phyloP scores from a whole-genome alignment of 257 asterid genomes.

The Lithospermum erythrorhizon region DNA sequence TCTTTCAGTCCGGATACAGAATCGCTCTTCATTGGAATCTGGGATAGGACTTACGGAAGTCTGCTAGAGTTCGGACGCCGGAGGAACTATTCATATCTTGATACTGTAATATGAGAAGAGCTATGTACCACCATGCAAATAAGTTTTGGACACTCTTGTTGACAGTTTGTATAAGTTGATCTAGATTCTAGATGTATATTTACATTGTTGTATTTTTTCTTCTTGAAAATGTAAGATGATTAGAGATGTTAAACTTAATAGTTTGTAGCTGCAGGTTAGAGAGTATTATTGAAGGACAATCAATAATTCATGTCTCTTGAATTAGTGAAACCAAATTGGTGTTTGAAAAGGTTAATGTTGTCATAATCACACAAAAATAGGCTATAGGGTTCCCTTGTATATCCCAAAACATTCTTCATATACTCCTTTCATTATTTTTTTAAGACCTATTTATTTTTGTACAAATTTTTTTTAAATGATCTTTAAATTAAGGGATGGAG shows the following conservation, averaged over 20 bases:
- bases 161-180: conserved; percentile 6
- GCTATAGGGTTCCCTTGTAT: too few species aligned
- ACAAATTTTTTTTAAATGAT: too few species aligned
- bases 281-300: too few species aligned
- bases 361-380: too few species aligned
- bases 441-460: too few species aligned
- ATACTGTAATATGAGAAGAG: conserved; percentile 29
- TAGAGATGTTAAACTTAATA: not conserved
- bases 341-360: too few species aligned
- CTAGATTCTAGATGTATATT: conserved; percentile 24
- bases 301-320: too few species aligned
- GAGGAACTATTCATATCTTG: conserved; percentile 63
- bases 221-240: not conserved
- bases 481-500: too few species aligned
- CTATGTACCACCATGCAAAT: conserved; percentile 7
- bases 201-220: not conserved
- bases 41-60: conserved; percentile 92
- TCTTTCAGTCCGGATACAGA: conserved; percentile 88
- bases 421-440: too few species aligned
- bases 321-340: too few species aligned
- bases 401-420: too few species aligned
- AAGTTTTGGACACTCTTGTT: conserved; percentile 10
- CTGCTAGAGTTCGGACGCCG: conserved; percentile 73
- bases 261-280: too few species aligned
- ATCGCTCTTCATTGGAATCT: conserved; percentile 74